Base-by-base conservation (phyloP, 345 rosid genomes). In the Arabidopsis arenosa region DNA sequence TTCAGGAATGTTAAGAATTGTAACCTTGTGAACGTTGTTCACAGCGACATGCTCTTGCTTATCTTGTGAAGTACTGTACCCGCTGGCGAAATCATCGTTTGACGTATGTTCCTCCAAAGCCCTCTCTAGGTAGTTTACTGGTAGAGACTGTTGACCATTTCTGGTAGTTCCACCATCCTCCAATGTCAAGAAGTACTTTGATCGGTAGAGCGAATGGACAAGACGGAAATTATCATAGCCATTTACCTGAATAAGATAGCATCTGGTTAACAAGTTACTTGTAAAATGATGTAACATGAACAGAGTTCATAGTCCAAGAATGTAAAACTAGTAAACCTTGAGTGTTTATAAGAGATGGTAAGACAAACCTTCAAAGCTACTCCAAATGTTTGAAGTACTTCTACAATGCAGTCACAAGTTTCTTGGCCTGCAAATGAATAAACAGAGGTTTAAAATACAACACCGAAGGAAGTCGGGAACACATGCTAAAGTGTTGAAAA, bases 1-100 rank as follows among this genome's bases (percentile, higher is more conserved):
- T 81, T 87, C 93, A 35, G 99, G 97, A 78, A 81, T 89, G 85
- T 92, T 92, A 73, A 92, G 97, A 72, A 92, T 84, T 4, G 99
- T 95, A 72, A 92, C 91, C 84, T 81, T 87, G 84, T 92, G 97
- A 66, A 81, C 80, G 55, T 83, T 80, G 68, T 77, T 70, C 64
- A 70, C 76, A 65, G 68, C 65, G 18, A 32, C 60, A 23, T 78
- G 64, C 11, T 69, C 66, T 33, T 56, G 43, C 65, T 63, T 56
- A 23, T 63, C 78, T 49, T 54, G 71, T 54, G 62, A 79, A 60
- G 75, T 66, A 68, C 48, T 85, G 76, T 72, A 65, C 64, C 44
- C 49, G 72, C 63, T 68, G 30, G 57, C 54, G 55, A 71, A 2
- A 53, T 48, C 69, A 54, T 75, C 80, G 65, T 72, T 84, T 64